Evolutionary conservation across 495 filamentous ascomycete species (phyloP), one percentile per base, ranked within the genome.

Genomic region (Hyphodiscus hymeniophilus): DNA sequence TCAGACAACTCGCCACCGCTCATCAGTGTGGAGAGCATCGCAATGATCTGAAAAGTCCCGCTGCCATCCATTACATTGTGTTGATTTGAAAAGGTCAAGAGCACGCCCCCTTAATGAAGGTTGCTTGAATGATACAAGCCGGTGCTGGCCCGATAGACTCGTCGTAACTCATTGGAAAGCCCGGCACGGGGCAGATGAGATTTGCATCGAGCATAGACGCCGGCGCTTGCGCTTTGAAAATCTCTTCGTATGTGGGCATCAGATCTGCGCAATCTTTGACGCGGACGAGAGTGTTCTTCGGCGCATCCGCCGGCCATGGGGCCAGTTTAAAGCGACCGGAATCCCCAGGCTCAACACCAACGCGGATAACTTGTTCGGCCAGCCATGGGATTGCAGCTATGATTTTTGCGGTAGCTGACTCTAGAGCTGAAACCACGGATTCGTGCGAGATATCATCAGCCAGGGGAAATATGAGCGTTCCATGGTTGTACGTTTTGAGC

Each of bases 41-140:
- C 50, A 15, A 63, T 46, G 39, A 67, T 52, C 18, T 63, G 57
- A 42, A 66, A 60, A 32, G 66, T 55, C 0, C 70, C 68, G 1
- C 53, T 62, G 1, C 56, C 65, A 33, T 72, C 69, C 17, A 64
- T 50, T 38, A 69, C 62, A 34, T 69, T 71, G 55, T 75, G 70
- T 39, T 72, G 66, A n/a, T n/a, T n/a, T n/a, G n/a, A n/a, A n/a
- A n/a, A n/a, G n/a, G n/a, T n/a, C n/a, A n/a, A 7, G 57, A 58
- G 6, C 59, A 61, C 12, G 63, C 54, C 7, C 62, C 67, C 13
- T 55, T 49, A 26, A 74, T 55, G 38, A 67, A 61, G 41, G 50
- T 70, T 20, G 52, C 63, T 41, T 69, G 65, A 4, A 67, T 20
- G 10, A 33, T 48, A 15, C 68, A 35, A 3, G 64, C 61, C 7